These are phyloP conservation scores for Penicillium sp. DNA, from an alignment of 2,329 filamentous ascomycete species.

Conservation along the genomic window DNA sequence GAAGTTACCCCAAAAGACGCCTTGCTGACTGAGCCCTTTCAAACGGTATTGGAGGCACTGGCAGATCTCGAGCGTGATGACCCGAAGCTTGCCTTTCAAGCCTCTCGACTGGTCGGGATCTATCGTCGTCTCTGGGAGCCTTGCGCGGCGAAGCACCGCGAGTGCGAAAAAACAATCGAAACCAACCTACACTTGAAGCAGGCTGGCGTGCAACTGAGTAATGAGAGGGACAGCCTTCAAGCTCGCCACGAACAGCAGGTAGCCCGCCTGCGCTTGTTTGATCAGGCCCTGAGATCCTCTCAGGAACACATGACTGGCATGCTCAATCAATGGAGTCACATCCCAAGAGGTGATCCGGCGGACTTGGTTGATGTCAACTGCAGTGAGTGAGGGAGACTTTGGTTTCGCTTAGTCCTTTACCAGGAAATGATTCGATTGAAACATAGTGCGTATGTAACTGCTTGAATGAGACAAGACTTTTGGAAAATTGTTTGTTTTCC, in stretches of 20 bases:
- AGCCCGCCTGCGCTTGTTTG: slow-evolving; percentile 1
- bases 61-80: slow-evolving; percentile 1
- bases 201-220: slow-evolving; percentile 1
- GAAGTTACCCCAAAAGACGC: not conserved
- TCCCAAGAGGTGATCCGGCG: not conserved
- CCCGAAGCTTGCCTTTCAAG: slow-evolving; percentile 2
- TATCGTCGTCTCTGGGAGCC: slow-evolving; percentile 1
- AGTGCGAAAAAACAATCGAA: not conserved
- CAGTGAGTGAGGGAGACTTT: too few species aligned
- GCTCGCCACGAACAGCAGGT: slow-evolving; percentile 1
- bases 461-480: not conserved
- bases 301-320: not conserved
- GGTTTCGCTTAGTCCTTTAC: too few species aligned
- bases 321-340: slow-evolving; percentile 2
- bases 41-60: not conserved
- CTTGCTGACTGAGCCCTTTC: not conserved
- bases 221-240: slow-evolving; percentile 5
- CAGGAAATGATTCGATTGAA: too few species aligned
- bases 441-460: not conserved
- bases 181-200: not conserved
- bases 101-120: not conserved
- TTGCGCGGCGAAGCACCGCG: not conserved
- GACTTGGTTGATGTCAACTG: not conserved
- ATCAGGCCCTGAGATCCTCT: not conserved
- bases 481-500: not conserved